Evolutionary conservation across 305 asterid species (phyloP), one percentile per base, ranked within the genome.

Genomic region (Lippia alba): DNA sequence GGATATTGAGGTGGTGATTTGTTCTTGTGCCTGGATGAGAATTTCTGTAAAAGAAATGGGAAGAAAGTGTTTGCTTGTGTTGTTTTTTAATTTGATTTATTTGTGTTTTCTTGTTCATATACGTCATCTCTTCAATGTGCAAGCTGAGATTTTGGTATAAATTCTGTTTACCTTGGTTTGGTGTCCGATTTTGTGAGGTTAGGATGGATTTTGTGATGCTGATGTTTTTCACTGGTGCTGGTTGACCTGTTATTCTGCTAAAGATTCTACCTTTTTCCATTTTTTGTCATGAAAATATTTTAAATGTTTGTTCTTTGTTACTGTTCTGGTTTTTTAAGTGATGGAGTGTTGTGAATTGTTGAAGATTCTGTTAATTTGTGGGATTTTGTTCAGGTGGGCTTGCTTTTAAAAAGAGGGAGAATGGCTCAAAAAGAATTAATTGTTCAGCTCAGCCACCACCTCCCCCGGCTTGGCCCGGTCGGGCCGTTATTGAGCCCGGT

Each of bases 401-500:
- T 63, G 67, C 84, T 75, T 79, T 88, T 18, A 88, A 81, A 84
- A 87, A 86, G 82, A 90, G 84, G 79, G 90, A 79, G 53, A 77
- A 64, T 71, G 84, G 87, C 71, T 82, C 84, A 19, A 85, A 77
- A 74, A 83, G 85, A 76, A 76, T 94, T 67, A 85, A 80, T 18
- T 94, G 97, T 80, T 90, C 88, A 1, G 87, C 80, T 14, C 87
- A 81, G 86, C 33, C 83, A 2, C 36, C 83, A 2, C 95, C 95
- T 6, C 97, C 97, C 70, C 90, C 97, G 12, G 99, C 97, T 32
- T 94, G 99, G 99, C 96, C 97, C 3, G 99, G 99, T 6, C 70
- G 91, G 57, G 99, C 97, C 30, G 88, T 90, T 12, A 56, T 51
- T 32, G 96, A 91, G 67, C 82, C 95, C 0, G 90, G 80, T 7